Percentiles rank a stretch among this genome's conserved stretches.
Conservation (phyloP, 306 rosid genomes). For the Boehmeria nivea region DNA sequence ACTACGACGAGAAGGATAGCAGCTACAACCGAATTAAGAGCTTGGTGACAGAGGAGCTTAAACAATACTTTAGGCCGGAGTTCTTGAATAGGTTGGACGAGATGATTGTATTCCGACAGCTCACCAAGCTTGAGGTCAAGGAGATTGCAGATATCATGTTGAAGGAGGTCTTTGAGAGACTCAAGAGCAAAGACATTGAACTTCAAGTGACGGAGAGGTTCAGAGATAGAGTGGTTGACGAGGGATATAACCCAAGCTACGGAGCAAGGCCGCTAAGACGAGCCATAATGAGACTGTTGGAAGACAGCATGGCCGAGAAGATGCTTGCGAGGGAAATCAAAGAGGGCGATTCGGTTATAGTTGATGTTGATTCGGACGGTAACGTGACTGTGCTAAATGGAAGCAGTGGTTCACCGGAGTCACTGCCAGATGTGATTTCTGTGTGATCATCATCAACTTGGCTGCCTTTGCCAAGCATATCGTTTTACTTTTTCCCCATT, state of each 20-base stretch:
- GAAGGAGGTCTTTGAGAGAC: conserved; percentile 87
- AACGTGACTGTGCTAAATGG: conserved; percentile 88
- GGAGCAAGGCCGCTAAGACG: conserved; percentile 98
- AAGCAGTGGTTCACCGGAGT: conserved; percentile 58
- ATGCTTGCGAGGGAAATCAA: conserved; percentile 92
- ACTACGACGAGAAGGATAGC: conserved; percentile 89
- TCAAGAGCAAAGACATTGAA: conserved; percentile 66
- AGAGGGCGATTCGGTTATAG: conserved; percentile 91
- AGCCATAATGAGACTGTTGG: conserved; percentile 94
- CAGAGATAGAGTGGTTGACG: conserved; percentile 86
- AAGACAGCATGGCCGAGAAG: conserved; percentile 99
- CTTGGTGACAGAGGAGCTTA: conserved; percentile 88
- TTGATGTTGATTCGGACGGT: conserved; percentile 85
- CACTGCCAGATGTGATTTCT: neutral
- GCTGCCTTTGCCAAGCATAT: conserved; percentile 19
- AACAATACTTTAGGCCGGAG: conserved; percentile 89
- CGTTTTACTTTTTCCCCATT: conserved; percentile 10
- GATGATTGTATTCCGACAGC: conserved; percentile 93
- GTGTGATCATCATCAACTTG: neutral
- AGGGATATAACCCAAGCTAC: conserved; percentile 91
- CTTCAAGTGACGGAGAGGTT: conserved; percentile 94
- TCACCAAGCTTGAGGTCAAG: conserved; percentile 88
- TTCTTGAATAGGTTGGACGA: conserved; percentile 90
- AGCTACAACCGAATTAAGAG: conserved; percentile 84
- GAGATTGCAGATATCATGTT: conserved; percentile 92